Percentiles rank a stretch among this genome's conserved stretches.
phyloP scores from a whole-genome alignment of 73 alveolate species.

The Blepharisma japonicum region DNA sequence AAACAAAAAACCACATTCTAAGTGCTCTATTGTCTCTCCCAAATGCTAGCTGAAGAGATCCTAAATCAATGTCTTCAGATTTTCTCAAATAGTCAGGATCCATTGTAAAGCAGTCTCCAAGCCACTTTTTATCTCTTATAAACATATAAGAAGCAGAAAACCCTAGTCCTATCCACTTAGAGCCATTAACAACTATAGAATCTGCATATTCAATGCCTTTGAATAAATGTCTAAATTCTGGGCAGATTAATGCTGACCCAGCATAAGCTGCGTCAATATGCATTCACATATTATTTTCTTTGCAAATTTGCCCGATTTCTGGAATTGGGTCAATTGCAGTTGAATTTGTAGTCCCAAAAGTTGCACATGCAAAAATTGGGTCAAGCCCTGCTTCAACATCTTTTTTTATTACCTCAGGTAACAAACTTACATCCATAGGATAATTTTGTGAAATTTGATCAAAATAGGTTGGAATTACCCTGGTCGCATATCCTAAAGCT shows the following conservation, averaged over 20 bases:
- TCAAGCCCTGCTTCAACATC: conserved; percentile 13
- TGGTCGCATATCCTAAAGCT: neutral
- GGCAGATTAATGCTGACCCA: neutral
- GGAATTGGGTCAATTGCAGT: conserved; percentile 22
- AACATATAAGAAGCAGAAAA: neutral
- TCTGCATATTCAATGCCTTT: conserved; percentile 14
- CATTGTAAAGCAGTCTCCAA: neutral
- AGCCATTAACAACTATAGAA: conserved; percentile 26
- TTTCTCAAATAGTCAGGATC: neutral
- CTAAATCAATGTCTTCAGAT: conserved; percentile 3
- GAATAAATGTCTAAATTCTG: conserved; percentile 26
- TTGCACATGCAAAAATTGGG: conserved; percentile 28
- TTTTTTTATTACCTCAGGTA: neutral
- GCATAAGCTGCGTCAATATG: conserved; percentile 45
- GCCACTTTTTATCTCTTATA: neutral
- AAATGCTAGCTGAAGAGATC: conserved; percentile 27
- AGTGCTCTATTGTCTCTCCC: conserved; percentile 25
- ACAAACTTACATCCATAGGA: conserved; percentile 17
- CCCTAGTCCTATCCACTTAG: neutral
- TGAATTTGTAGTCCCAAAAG: conserved; percentile 32
- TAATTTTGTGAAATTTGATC: neutral
- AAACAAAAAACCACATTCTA: neutral
- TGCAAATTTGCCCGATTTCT: neutral
- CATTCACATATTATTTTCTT: conserved; percentile 23
- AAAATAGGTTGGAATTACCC: conserved; percentile 14